Percentiles rank a stretch among this genome's conserved stretches.
Conservation (phyloP, 2,329 filamentous ascomycete genomes). For the Tothia fuscella region DNA sequence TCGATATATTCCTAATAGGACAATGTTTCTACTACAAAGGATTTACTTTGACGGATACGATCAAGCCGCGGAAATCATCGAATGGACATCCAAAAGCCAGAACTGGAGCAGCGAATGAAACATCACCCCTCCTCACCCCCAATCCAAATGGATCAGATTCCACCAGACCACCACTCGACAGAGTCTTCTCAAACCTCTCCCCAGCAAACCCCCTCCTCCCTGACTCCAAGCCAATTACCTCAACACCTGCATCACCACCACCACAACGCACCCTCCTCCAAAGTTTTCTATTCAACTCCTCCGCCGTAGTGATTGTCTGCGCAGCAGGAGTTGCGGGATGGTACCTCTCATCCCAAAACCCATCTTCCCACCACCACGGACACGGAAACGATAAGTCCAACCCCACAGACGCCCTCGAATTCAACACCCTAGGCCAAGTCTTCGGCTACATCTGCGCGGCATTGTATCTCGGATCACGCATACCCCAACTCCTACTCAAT, state of each 20-base stretch:
- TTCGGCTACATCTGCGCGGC: slow-evolving; percentile 89
- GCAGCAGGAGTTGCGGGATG: slow-evolving; percentile 75
- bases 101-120: slow-evolving; percentile 26
- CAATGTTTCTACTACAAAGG: slow-evolving; percentile 97
- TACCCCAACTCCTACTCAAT: slow-evolving; percentile 87
- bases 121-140: slow-evolving; percentile 20
- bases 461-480: slow-evolving; percentile 76
- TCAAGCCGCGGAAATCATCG: slow-evolving; percentile 12
- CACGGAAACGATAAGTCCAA: too few relatives aligned
- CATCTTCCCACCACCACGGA: too few relatives aligned
- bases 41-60: slow-evolving; percentile 39
- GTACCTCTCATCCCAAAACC: slow-evolving; percentile 54
- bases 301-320: slow-evolving; percentile 65
- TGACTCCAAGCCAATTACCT: too few relatives aligned
- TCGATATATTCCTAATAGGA: slow-evolving; percentile 73
- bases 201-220: slow-evolving; percentile 70
- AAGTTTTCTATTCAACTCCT: slow-evolving; percentile 57
- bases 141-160: slow-evolving; percentile 16
- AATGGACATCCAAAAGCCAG: slow-evolving; percentile 15
- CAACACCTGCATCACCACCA: too few relatives aligned
- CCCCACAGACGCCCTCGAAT: slow-evolving; percentile 40
- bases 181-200: slow-evolving; percentile 53
- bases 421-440: slow-evolving; percentile 71
- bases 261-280: slow-evolving; percentile 36
- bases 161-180: slow-evolving; percentile 32